These are phyloP conservation scores for Mortierella claussenii DNA, from an alignment of 192 early-diverging fungal genomes.

Conservation along the genomic window DNA sequence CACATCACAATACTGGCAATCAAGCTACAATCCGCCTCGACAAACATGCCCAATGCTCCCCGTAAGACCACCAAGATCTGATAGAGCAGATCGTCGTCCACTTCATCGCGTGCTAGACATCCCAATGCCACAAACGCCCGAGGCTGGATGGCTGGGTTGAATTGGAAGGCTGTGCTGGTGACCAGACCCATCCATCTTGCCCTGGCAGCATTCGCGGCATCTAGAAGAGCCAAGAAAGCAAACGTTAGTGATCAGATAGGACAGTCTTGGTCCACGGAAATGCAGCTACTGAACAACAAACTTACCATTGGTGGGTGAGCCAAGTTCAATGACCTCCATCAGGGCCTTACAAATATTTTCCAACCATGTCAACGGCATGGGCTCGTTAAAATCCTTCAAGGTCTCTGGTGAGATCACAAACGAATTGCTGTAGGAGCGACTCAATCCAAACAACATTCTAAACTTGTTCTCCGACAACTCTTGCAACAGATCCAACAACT, in stretches of 20 bases:
- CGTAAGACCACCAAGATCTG: conserved; percentile 91
- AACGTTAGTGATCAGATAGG: not conserved
- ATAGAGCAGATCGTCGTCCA: conserved; percentile 94
- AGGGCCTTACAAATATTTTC: conserved; percentile 69
- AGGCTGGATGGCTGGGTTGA: conserved; percentile 93
- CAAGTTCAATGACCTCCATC: conserved; percentile 72
- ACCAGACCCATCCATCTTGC: conserved; percentile 94
- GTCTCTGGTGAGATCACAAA: conserved; percentile 72
- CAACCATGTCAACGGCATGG: conserved; percentile 59
- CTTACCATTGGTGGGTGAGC: conserved; percentile 72
- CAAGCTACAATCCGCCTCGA: conserved; percentile 82
- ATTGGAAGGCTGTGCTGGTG: conserved; percentile 92
- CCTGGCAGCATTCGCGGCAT: conserved; percentile 84
- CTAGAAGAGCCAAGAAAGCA: conserved; percentile 43
- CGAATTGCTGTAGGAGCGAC: conserved; percentile 71
- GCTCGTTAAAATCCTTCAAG: conserved; percentile 62
- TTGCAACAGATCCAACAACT: conserved; percentile 69
- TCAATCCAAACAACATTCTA: conserved; percentile 82
- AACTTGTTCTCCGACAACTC: conserved; percentile 87
- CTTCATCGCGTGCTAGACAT: conserved; percentile 86
- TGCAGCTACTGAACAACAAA: conserved; percentile 18
- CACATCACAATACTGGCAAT: conserved; percentile 91
- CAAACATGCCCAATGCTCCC: conserved; percentile 86
- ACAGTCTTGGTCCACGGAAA: not conserved
- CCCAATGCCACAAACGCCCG: conserved; percentile 93